These are phyloP conservation scores for Blastomyces parvus DNA, from an alignment of 2,329 filamentous ascomycete genomes.

Conservation along the genomic window DNA sequence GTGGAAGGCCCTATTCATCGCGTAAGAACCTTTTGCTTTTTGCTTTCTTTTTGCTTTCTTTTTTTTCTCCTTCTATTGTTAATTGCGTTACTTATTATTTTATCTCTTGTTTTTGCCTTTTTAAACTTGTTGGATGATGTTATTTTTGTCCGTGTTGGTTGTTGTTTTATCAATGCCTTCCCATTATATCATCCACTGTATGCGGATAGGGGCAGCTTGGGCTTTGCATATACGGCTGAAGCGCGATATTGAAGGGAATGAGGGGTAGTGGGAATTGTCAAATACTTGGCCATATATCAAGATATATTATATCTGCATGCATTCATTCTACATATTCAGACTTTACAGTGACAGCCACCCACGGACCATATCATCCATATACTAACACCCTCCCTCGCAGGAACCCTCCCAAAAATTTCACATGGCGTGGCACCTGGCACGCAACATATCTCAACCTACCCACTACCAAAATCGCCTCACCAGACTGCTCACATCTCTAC, in stretches of 20 bases:
- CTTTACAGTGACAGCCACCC: neutral
- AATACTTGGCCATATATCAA: neutral
- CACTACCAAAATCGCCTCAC: slow-evolving; percentile 42
- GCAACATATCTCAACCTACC: slow-evolving; percentile 60
- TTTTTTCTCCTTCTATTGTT: neutral
- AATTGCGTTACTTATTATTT: neutral
- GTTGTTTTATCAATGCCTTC: neutral
- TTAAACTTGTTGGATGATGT: too few species aligned
- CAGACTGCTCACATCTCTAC: slow-evolving; percentile 71
- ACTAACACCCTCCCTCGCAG: slow-evolving; percentile 4
- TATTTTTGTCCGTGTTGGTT: neutral
- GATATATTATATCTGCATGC: neutral
- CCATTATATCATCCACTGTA: neutral
- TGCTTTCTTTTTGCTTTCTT: neutral
- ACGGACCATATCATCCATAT: neutral
- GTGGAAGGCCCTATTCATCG: slow-evolving; percentile 76
- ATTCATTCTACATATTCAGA: neutral
- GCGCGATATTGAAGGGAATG: neutral
- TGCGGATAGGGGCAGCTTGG: neutral
- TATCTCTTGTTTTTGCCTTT: neutral
- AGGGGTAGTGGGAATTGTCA: neutral
- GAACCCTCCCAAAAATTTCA: slow-evolving; percentile 30
- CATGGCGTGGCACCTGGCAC: slow-evolving; percentile 79
- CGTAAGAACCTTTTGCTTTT: slow-evolving; percentile 51
- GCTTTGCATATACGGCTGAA: neutral